Evolutionary conservation across 2,329 filamentous ascomycete genomes (phyloP), one percentile per base, ranked within the genome.

Genomic region (Microsporum canis): DNA sequence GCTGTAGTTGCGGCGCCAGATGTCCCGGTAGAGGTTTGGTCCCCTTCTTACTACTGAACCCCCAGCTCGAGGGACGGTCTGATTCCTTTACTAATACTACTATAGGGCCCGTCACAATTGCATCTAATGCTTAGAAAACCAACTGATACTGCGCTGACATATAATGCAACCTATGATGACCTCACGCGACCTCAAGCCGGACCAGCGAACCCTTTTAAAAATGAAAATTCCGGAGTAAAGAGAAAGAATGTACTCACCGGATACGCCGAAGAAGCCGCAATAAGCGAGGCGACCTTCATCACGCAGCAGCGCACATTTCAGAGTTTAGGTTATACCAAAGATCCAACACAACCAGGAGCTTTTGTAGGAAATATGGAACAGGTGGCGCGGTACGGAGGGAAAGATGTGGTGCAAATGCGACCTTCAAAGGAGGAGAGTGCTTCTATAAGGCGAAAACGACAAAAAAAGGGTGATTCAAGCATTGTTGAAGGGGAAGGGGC

Each of bases 221-320:
- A 86, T 66, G 80, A 84, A 33, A 82, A 77, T 57, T 36, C 36
- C 10, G 74, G 76, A 1, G 71, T 85, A 62, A 92, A 91, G 75
- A 84, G 88, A 63, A 92, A 91, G 71, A 92, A 91, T 64, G 81
- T 91, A 0, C 80, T 89, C 8, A 96, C 94, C 0, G 94, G 94
- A 8, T 87, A 84, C 68, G 94, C 94, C 1, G 83, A 94, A 67
- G 92, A 99, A 74, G 91, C 88, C 0, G 88, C 84, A 67, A 84
- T 99, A 65, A 95, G 89, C 73, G 94, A 97, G 70, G 84, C 92
- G 65, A 91, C 89, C 0, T 99, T 99, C 72, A 85, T 89, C 67
- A 84, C 84, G 69, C 91, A 94, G 65, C 91, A 96, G 71, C 87
- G 90, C 61, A 91, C 90, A 1, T 83, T 94, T 63, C 87, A 92